Conservation (phyloP, 306 rosid species). For the Mucuna pruriens region DNA sequence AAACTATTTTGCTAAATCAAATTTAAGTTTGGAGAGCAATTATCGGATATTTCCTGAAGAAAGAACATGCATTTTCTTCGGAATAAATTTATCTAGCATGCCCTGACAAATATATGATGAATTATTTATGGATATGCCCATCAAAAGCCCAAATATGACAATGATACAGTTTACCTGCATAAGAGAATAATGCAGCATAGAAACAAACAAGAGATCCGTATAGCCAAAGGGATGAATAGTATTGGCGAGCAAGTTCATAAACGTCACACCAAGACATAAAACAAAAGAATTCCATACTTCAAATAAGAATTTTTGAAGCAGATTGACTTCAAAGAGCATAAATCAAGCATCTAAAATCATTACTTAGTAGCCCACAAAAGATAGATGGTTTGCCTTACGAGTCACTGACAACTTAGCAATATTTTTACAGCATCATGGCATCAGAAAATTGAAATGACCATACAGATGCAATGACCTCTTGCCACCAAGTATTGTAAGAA, state of each 20-base stretch:
- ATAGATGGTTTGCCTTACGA: background rate
- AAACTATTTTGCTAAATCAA: background rate
- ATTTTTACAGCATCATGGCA: background rate
- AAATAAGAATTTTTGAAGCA: background rate
- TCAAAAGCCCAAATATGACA: constrained; percentile 8
- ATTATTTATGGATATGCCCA: background rate
- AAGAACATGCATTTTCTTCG: background rate
- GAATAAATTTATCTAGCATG: constrained; percentile 27
- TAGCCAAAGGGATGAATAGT: background rate
- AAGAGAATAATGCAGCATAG: constrained; percentile 11
- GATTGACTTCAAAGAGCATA: constrained; percentile 14
- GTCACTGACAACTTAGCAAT: background rate
- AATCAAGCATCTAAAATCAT: constrained; percentile 29
- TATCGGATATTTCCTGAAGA: background rate
- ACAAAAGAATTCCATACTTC: background rate
- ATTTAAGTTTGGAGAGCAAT: constrained; percentile 11
- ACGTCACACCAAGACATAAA: constrained; percentile 19
- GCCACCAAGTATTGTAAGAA: constrained; percentile 3
- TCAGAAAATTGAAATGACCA: background rate
- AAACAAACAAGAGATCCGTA: background rate
- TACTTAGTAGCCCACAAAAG: background rate
- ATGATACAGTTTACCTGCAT: background rate
- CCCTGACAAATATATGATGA: constrained; percentile 7
- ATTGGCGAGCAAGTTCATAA: constrained; percentile 13
- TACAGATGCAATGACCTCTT: constrained; percentile 11